Conservation (phyloP, 345 rosid genomes). For the Draba incana region DNA sequence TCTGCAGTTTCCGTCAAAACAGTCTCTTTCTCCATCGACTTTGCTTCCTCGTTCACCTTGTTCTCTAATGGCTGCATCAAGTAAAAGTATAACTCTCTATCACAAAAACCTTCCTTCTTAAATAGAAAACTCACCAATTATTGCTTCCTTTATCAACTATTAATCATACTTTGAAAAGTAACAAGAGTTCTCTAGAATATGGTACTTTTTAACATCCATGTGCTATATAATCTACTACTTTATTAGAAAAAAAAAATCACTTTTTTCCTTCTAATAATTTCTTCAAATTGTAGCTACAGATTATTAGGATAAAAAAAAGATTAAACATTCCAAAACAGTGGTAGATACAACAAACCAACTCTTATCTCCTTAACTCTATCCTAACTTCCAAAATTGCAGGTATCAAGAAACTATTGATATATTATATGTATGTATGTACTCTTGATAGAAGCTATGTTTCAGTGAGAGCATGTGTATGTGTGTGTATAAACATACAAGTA, state of each 20-base stretch:
- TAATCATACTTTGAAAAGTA: conserved; percentile 1
- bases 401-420: background rate
- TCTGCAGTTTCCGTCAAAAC: conserved; percentile 13
- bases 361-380: background rate
- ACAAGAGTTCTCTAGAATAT: conserved; percentile 16
- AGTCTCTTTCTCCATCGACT: conserved; percentile 39
- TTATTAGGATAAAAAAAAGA: conserved; percentile 5
- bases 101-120: background rate
- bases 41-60: conserved; percentile 33
- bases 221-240: conserved; percentile 20
- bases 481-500: background rate
- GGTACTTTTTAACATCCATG: conserved; percentile 24
- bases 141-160: background rate
- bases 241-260: conserved; percentile 2
- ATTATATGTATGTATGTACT: background rate
- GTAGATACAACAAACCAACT: conserved; percentile 1
- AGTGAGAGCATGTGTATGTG: background rate
- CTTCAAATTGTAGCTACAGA: background rate
- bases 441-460: background rate
- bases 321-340: conserved; percentile 15
- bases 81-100: conserved; percentile 19
- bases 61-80: conserved; percentile 39
- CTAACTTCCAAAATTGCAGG: conserved; percentile 10
- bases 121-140: background rate
- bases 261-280: conserved; percentile 19